Conservation (phyloP, 2,329 filamentous ascomycete genomes). For the Hawksworthiomyces lignivorus region DNA sequence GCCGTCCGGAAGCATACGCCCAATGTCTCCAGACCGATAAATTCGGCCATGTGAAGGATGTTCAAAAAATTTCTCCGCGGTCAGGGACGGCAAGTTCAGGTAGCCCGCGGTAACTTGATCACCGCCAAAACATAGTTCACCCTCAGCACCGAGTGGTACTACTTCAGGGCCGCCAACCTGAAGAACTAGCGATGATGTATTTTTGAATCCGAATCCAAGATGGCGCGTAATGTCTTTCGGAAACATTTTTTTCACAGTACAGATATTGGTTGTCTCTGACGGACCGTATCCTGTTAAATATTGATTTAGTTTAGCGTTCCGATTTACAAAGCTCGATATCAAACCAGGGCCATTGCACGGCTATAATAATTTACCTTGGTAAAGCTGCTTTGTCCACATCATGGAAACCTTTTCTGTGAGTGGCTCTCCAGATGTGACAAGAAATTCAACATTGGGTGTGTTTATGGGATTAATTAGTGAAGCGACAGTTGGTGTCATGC, state of each 20-base stretch:
- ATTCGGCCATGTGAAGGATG: constrained; percentile 64
- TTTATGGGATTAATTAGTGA: constrained; percentile 61
- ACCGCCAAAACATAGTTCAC: constrained; percentile 82
- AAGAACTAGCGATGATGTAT: constrained; percentile 67
- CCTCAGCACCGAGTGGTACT: constrained; percentile 63
- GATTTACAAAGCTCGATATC: too few relatives aligned
- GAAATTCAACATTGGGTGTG: constrained; percentile 63
- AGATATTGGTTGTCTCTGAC: constrained; percentile 83
- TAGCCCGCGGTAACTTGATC: constrained; percentile 74
- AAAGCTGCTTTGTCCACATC: constrained; percentile 62
- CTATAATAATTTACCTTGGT: constrained; percentile 57
- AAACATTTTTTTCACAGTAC: constrained; percentile 61
- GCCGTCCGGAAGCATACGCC: constrained; percentile 69
- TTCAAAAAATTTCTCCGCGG: constrained; percentile 57
- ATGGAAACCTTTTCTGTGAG: constrained; percentile 64
- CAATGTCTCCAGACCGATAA: constrained; percentile 78
- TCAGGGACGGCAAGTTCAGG: constrained; percentile 56
- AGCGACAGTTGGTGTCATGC: constrained; percentile 78
- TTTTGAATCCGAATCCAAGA: constrained; percentile 66
- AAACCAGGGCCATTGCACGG: too few relatives aligned
- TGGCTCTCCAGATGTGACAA: constrained; percentile 76
- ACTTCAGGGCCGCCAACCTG: constrained; percentile 35
- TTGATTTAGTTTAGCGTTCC: too few relatives aligned
- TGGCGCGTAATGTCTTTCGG: constrained; percentile 57
- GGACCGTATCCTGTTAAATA: constrained; percentile 67